A percentile compares a stretch with the other conserved stretches of the same genome.
These are phyloP conservation scores for Pyrus hybrid DNA, from an alignment of 331 rosid species.

Conservation along the genomic window DNA sequence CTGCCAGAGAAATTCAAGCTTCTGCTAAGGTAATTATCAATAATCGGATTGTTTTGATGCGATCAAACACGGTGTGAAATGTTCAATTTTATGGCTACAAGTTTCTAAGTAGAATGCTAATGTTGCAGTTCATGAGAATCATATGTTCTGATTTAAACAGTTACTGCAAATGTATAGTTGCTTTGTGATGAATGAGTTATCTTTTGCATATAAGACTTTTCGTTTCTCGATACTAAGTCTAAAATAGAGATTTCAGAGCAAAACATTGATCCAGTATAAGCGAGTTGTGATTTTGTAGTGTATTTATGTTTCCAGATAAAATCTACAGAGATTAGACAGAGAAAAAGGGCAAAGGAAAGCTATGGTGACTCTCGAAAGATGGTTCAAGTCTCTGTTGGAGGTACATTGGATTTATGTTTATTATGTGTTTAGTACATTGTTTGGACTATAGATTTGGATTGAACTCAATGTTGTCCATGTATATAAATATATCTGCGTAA, in stretches of 20 bases:
- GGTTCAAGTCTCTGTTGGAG: neutral
- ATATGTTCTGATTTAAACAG: neutral
- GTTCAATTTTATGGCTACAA: neutral
- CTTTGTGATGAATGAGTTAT: neutral
- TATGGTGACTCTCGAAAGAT: neutral
- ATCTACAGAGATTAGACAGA: constrained; percentile 5
- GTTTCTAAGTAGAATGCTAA: neutral
- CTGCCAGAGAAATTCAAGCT: constrained; percentile 91
- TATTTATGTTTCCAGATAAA: neutral
- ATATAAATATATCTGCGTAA: too few species aligned
- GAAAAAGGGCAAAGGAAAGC: constrained; percentile 12
- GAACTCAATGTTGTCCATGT: too few species aligned
- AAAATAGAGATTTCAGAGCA: too few species aligned
- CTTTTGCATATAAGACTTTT: neutral
- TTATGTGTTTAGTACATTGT: too few species aligned
- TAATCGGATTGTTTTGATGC: neutral
- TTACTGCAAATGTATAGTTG: neutral
- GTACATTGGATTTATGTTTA: too few species aligned
- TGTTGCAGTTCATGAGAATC: neutral
- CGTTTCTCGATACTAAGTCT: too few species aligned
- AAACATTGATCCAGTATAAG: too few species aligned
- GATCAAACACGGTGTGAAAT: neutral
- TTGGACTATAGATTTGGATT: too few species aligned
- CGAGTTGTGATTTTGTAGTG: neutral
- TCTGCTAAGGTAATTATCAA: constrained; percentile 59